Evolutionary conservation across 129 eudicot genomes (phyloP), one percentile per base, ranked within the genome.

Genomic region (sunflower (Helianthus annuus)): DNA sequence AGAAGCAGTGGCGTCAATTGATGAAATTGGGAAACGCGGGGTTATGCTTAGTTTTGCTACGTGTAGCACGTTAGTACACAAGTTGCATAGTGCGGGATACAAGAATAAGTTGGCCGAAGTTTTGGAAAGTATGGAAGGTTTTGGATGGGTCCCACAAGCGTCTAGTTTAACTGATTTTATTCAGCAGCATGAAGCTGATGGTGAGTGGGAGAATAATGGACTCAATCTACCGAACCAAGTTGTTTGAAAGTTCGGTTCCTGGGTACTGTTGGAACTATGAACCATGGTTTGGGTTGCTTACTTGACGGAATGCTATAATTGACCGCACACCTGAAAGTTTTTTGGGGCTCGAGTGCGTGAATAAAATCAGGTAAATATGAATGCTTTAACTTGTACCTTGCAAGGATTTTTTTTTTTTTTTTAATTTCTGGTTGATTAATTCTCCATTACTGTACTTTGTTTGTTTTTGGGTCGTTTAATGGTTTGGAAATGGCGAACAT

Each of bases 21-120:
- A 85, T 75, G 73, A 78, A 76, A 85, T 92, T 63, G 90, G 94
- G 69, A 71, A 77, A 68, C 87, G 85, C 12, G 96, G 94, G 22
- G 83, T 84, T 66, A 77, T 74, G 81, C 92, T 91, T 48, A 81
- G 83, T 78, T 69, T 86, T 66, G 80, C 79, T 44, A 86, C 88
- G 6, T 92, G 97, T 76, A 81, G 72, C 49, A 77, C 76, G 68
- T 54, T 92, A 61, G 72, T 80, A 17, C 75, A 42, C 13, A 87
- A 76, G 12, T 80, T 92, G 76, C 78, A 64, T 48, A 76, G 77
- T 63, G 82, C 88, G 16, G 90, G 92, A 62, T 74, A 85, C 40
- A 64, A 81, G 73, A 85, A 85, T n/a, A 76, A 82, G 69, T 74
- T 90, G 19, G 76, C 73, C 60, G 80, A 64, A 65, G 78, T 86